These are phyloP conservation scores for Diaporthe citrichinensis DNA, from an alignment of 2,329 filamentous ascomycete genomes.

Conservation along the genomic window DNA sequence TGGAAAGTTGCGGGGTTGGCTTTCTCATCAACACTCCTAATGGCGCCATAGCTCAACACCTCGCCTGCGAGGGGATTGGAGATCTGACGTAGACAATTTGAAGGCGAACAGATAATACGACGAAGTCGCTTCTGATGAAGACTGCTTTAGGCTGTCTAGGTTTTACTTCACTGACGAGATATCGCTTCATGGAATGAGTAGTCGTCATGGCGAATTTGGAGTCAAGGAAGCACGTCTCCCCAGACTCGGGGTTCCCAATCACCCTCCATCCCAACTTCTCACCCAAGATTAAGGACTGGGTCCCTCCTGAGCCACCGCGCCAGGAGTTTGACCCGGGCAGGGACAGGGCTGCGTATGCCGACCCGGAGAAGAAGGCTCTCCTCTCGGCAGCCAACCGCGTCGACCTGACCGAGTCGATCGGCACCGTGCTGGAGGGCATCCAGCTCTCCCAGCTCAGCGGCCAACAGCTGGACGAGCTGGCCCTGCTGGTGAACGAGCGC, in stretches of 20 bases:
- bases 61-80: background rate
- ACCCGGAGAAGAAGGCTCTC: constrained; percentile 60
- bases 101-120: background rate
- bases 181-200: background rate
- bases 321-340: constrained; percentile 50
- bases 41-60: constrained; percentile 7
- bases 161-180: background rate
- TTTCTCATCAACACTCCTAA: background rate
- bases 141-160: background rate
- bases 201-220: constrained; percentile 56
- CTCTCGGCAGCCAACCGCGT: constrained; percentile 52
- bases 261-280: constrained; percentile 63
- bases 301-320: constrained; percentile 56
- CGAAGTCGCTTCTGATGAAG: background rate
- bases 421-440: background rate
- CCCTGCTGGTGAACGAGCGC: background rate
- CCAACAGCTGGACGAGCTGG: background rate
- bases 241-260: constrained; percentile 62
- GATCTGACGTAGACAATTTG: too few species aligned
- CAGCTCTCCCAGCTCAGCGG: background rate
- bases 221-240: constrained; percentile 61
- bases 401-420: constrained; percentile 3
- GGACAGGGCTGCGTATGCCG: constrained; percentile 58
- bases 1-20: constrained; percentile 1
- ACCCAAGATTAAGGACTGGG: constrained; percentile 57